Conservation (phyloP, 768 basidiomycete species). For the Hericium coralloides region DNA sequence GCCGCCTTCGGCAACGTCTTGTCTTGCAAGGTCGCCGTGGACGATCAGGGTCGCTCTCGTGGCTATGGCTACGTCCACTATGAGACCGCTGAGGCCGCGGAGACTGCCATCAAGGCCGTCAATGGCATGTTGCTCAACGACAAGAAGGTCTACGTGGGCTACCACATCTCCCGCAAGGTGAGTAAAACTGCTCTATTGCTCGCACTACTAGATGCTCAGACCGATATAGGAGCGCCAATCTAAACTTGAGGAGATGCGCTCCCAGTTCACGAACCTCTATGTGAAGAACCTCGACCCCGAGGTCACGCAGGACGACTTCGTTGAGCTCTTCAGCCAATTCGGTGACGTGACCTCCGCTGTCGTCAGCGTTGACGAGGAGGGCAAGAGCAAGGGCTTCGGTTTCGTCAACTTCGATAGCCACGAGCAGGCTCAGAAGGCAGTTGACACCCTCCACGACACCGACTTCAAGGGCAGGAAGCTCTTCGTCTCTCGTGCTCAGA, state of each 20-base stretch:
- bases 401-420: conserved; percentile 96
- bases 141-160: conserved; percentile 98
- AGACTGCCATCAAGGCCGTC: conserved; percentile 94
- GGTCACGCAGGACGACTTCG: conserved; percentile 79
- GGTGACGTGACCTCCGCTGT: conserved; percentile 87
- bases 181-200: conserved; percentile 11
- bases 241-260: conserved; percentile 95
- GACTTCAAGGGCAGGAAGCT: conserved; percentile 84
- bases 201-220: conserved; percentile 1
- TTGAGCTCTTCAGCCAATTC: conserved; percentile 64
- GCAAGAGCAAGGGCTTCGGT: conserved; percentile 94
- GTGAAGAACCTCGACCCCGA: conserved; percentile 93
- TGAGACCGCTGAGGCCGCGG: conserved; percentile 94
- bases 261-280: conserved; percentile 97
- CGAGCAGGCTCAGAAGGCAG: conserved; percentile 86
- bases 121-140: conserved; percentile 99
- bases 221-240: conserved; percentile 79
- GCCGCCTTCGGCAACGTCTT: conserved; percentile 98
- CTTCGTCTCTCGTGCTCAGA: conserved; percentile 94
- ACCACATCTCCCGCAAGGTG: conserved; percentile 95
- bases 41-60: conserved; percentile 91
- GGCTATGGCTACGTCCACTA: conserved; percentile 99
- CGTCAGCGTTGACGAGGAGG: conserved; percentile 75
- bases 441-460: conserved; percentile 80
- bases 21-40: conserved; percentile 98